phyloP scores from a whole-genome alignment of 2,329 filamentous ascomycete genomes.

The Waltergamsia citrina region DNA sequence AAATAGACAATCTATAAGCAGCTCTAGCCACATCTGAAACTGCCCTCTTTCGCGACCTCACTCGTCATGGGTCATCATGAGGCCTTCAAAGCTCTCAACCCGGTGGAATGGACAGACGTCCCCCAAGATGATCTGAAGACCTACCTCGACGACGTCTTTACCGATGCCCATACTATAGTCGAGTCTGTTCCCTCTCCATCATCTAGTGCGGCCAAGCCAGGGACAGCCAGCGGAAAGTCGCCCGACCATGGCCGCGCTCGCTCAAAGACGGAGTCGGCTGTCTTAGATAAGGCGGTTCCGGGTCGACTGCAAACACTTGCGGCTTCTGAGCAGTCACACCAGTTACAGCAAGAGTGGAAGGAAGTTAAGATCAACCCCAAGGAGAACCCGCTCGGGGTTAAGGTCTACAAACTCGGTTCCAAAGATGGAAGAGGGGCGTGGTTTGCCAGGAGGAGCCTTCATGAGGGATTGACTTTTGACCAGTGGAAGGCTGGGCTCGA shows the following conservation, averaged over 20 bases:
- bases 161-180: conserved; percentile 58
- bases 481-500: conserved; percentile 71
- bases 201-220: conserved; percentile 10
- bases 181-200: conserved; percentile 58
- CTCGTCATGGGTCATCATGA: conserved; percentile 46
- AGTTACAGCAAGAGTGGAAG: conserved; percentile 80
- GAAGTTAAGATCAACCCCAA: conserved; percentile 62
- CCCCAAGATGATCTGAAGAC: conserved; percentile 36
- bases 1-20: no score
- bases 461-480: conserved; percentile 67
- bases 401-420: conserved; percentile 68
- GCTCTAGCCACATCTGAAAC: no score
- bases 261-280: conserved; percentile 10
- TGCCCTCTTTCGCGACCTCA: neutral
- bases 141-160: conserved; percentile 52
- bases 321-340: conserved; percentile 34
- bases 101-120: conserved; percentile 41
- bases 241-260: neutral
- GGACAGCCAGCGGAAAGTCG: neutral
- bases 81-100: conserved; percentile 46
- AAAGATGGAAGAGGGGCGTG: conserved; percentile 79
- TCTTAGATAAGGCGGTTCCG: no score
- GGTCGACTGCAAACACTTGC: conserved; percentile 14
- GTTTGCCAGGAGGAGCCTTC: conserved; percentile 81
- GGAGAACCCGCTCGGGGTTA: conserved; percentile 68